phyloP scores from a whole-genome alignment of 768 basidiomycete genomes.

The Mycena rebaudengoi region DNA sequence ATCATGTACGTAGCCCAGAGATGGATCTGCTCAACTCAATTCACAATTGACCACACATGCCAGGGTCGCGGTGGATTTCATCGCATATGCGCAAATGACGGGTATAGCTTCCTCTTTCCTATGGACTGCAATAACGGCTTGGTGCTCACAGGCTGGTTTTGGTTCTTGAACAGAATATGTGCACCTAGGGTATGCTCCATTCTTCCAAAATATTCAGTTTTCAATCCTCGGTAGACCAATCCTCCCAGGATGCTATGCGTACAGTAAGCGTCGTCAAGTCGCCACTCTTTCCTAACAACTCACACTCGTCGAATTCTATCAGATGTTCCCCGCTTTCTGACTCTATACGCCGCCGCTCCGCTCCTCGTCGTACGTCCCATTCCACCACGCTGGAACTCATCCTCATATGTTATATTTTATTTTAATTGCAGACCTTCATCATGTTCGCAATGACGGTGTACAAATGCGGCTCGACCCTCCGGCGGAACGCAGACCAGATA shows the following conservation, averaged over 20 bases:
- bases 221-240: neutral
- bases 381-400: no score
- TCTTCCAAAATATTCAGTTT: neutral
- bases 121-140: no score
- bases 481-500: no score
- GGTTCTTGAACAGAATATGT: slow-evolving; percentile 1
- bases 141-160: no score
- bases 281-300: neutral
- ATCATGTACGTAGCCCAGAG: slow-evolving; percentile 3
- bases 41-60: neutral
- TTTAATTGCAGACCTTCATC: slow-evolving; percentile 13
- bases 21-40: no score
- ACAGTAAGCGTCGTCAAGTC: neutral
- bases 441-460: slow-evolving; percentile 16
- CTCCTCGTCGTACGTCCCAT: neutral
- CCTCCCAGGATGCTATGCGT: slow-evolving; percentile 3
- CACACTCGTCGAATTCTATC: neutral
- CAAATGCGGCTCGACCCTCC: neutral
- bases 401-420: neutral
- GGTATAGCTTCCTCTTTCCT: neutral
- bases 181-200: slow-evolving; percentile 1
- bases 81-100: slow-evolving; percentile 9
- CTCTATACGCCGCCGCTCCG: neutral
- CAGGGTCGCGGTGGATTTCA: slow-evolving; percentile 10
- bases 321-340: slow-evolving; percentile 8